Evolutionary conservation across 495 filamentous ascomycete species (phyloP).

Genomic region (Talaromyces thailandensis): DNA sequence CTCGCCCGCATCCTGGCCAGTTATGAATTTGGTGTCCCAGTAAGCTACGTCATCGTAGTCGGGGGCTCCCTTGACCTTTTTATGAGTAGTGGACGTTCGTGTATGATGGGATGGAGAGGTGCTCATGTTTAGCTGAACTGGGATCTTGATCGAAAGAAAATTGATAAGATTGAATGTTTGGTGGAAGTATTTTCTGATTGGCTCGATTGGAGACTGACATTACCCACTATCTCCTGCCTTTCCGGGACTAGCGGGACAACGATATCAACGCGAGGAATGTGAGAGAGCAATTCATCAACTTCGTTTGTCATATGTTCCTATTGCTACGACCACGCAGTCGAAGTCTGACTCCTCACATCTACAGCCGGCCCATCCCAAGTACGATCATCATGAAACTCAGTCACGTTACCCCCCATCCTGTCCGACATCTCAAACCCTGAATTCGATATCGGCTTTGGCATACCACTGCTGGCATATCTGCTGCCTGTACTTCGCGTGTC

Average conservation of each 20-base stretch:
- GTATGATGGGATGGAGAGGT: background rate
- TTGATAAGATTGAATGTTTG: background rate
- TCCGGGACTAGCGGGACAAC: background rate
- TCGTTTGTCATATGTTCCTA: background rate
- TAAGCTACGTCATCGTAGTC: conserved; percentile 31
- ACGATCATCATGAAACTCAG: background rate
- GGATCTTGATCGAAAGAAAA: background rate
- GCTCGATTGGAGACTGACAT: background rate
- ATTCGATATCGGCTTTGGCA: background rate
- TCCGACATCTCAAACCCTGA: background rate
- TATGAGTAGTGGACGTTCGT: background rate
- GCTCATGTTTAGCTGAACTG: background rate
- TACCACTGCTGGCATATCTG: background rate
- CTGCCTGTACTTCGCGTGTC: background rate
- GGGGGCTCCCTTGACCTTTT: conserved; percentile 19
- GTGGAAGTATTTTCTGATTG: background rate
- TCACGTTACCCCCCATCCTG: background rate
- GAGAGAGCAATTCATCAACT: background rate
- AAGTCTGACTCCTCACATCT: background rate
- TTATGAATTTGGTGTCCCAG: conserved; percentile 32
- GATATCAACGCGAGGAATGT: background rate
- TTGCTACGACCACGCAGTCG: background rate
- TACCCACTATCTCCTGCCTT: background rate
- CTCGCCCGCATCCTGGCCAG: conserved; percentile 32
- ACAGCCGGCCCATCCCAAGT: background rate